Evolutionary conservation across 2,329 filamentous ascomycete genomes (phyloP), one percentile per base, ranked within the genome.

Genomic region (Blumeria graminis): DNA sequence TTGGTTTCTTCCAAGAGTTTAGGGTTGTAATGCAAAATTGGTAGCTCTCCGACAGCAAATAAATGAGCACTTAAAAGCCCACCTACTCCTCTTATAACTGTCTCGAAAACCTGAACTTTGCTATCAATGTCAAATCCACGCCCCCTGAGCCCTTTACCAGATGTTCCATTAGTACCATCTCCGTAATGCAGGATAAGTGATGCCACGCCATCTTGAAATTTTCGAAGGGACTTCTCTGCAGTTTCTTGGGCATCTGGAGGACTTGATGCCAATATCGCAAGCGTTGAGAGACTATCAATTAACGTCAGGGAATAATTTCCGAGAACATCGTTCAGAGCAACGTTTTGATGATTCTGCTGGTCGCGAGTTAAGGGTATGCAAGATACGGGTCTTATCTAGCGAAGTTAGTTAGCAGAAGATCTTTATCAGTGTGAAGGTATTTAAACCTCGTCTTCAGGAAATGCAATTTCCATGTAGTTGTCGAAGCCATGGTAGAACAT

Each of bases 91-190:
- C 92, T 78, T 62, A 98, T 98, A 38, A 94, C 90, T 0, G 90
- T 96, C 71, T 98, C 92, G 65, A 98, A 98, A 41, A 98, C 87
- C 70, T 98, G 90, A 1, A 98, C 92, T 69, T 96, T 98, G 71
- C 89, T 94, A 69, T 98, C 90, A 43, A 94, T 73, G 68, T 98
- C 87, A 64, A 98, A 98, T 0, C 88, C 92, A 56, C 80, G 77
- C 3, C 81, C 81, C 60, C 87, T 75, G 57, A 76, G 72, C 3
- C 90, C 90, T 64, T 78, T 75, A 6, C 85, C 86, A 5, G 75
- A 74, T 13, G 77, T 72, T 3, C 84, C 82, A 8, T 73, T 69
- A 34, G 80, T 80, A 1, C 89, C 90, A 68, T 95, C 89, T 3
- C 90, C 90, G 67, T 95, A 96, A 62, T 92, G 74, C 61, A 79